A percentile compares a stretch with the other conserved stretches of the same genome.
Conservation (phyloP, 345 rosid genomes). For the Raphanus raphanistrum region DNA sequence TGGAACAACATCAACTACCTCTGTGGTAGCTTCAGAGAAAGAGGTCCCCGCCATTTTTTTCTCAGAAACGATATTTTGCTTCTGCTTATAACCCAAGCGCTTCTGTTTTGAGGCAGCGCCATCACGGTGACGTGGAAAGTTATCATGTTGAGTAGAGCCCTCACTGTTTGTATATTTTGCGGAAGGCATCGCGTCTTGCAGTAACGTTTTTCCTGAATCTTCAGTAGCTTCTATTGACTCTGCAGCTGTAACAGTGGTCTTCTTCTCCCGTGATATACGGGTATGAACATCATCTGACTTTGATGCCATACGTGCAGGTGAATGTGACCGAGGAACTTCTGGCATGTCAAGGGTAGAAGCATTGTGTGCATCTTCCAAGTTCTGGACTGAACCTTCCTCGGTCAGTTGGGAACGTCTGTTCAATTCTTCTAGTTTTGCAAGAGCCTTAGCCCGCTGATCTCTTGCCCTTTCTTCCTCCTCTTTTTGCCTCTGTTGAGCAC, state of each 20-base stretch:
- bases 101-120: conserved; percentile 54
- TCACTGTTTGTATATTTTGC: conserved; percentile 39
- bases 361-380: conserved; percentile 39
- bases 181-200: conserved; percentile 29
- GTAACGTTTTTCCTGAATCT: conserved; percentile 39
- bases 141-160: conserved; percentile 38
- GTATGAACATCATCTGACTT: conserved; percentile 29
- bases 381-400: conserved; percentile 48
- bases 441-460: conserved; percentile 89
- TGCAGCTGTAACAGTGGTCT: conserved; percentile 38
- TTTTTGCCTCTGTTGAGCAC: conserved; percentile 62
- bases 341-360: conserved; percentile 42
- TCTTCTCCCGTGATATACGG: conserved; percentile 31
- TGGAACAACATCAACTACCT: conserved; percentile 39
- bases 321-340: conserved; percentile 38
- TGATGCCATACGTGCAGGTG: conserved; percentile 34
- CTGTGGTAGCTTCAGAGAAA: conserved; percentile 36
- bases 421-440: conserved; percentile 78
- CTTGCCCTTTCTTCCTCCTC: conserved; percentile 92
- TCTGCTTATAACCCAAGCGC: conserved; percentile 51
- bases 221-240: conserved; percentile 40
- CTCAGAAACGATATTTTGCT: conserved; percentile 45
- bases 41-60: conserved; percentile 45
- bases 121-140: conserved; percentile 38
- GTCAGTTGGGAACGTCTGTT: conserved; percentile 62